phyloP scores from a whole-genome alignment of 2,329 filamentous ascomycete species.

The Calycina herbarum region DNA sequence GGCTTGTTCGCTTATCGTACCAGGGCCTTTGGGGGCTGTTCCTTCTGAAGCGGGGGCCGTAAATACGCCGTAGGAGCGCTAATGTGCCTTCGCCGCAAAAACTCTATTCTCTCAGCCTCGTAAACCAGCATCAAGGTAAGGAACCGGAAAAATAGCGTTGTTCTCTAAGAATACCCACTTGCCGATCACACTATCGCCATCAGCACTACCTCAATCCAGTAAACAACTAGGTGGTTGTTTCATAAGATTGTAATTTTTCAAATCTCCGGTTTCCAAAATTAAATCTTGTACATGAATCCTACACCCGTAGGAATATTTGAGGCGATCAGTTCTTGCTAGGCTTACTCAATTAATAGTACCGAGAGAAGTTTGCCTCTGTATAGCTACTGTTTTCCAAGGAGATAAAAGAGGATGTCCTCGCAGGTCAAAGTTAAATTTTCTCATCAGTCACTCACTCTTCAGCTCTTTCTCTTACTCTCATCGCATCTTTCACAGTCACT shows the following conservation, averaged over 20 bases:
- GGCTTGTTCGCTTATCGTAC: too few relatives aligned
- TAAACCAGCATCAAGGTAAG: not conserved
- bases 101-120: not conserved
- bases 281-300: not conserved
- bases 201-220: not conserved
- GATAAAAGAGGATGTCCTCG: slow-evolving; percentile 1
- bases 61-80: too few relatives aligned
- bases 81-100: too few relatives aligned
- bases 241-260: not conserved
- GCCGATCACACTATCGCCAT: not conserved
- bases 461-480: not conserved
- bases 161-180: not conserved
- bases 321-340: not conserved
- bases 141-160: too few relatives aligned
- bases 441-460: slow-evolving; percentile 2
- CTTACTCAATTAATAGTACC: not conserved
- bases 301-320: not conserved
- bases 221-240: not conserved
- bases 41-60: not conserved
- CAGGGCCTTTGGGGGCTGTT: not conserved
- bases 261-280: slow-evolving; percentile 6
- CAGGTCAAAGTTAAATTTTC: not conserved
- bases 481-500: not conserved
- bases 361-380: not conserved
- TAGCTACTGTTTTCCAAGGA: not conserved